phyloP scores from a whole-genome alignment of 73 alveolate genomes.

The Paramecium primaurelia region DNA sequence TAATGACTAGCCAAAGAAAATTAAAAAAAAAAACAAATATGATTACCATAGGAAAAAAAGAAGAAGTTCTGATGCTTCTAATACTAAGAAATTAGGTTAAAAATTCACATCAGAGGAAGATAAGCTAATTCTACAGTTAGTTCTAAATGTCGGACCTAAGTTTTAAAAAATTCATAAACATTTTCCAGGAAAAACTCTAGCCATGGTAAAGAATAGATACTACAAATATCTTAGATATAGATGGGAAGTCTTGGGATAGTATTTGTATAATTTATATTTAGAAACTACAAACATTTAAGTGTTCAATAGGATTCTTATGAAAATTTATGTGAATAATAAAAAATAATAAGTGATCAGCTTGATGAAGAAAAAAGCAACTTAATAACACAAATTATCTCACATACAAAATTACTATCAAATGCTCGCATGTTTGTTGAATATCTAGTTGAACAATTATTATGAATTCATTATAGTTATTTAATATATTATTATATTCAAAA shows the following conservation, averaged over 20 bases:
- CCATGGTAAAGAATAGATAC: constrained; percentile 36
- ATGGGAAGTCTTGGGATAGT: constrained; percentile 44
- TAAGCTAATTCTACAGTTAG: not conserved
- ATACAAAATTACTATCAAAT: not conserved
- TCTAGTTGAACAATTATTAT: constrained; percentile 10
- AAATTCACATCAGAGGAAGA: constrained; percentile 31
- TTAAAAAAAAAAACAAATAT: not conserved
- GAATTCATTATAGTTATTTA: not conserved
- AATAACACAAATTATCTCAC: not conserved
- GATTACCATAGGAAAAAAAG: not conserved
- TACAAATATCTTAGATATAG: constrained; percentile 12
- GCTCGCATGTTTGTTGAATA: not conserved
- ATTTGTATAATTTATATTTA: not conserved
- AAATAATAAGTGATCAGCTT: not conserved
- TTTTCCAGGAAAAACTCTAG: constrained; percentile 42
- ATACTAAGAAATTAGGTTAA: not conserved
- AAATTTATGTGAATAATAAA: not conserved
- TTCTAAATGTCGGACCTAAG: constrained; percentile 29
- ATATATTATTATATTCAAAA: not conserved
- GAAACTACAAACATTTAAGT: constrained; percentile 34
- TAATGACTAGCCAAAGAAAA: not conserved
- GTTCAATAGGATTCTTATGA: constrained; percentile 19
- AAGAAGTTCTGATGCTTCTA: not conserved
- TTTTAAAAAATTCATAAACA: constrained; percentile 36
- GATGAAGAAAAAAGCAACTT: not conserved